phyloP scores from a whole-genome alignment of 2,329 filamentous ascomycete genomes.

The Sarocladium strictum region DNA sequence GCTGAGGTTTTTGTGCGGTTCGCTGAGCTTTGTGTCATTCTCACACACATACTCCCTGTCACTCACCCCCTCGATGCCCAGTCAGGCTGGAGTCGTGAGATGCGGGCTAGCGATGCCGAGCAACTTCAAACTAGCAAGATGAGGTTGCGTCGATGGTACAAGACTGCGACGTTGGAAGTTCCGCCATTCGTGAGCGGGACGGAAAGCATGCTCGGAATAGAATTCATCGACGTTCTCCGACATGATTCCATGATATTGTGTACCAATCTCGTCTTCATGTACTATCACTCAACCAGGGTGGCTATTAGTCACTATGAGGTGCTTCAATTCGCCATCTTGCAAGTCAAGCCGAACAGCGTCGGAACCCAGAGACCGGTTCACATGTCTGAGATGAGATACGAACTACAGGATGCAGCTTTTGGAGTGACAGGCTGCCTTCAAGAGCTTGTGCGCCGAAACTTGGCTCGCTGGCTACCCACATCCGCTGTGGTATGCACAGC shows the following conservation, averaged over 20 bases:
- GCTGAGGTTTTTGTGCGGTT: conserved; percentile 10
- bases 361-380: conserved; percentile 18
- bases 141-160: conserved; percentile 30
- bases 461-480: conserved; percentile 36
- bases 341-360: conserved; percentile 20
- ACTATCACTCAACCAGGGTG: conserved; percentile 38
- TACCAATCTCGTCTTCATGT: conserved; percentile 41
- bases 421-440: conserved; percentile 36
- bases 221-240: conserved; percentile 12
- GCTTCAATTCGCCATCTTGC: conserved; percentile 29
- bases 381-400: conserved; percentile 28
- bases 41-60: conserved; percentile 11
- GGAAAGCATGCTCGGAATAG: conserved; percentile 17
- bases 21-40: conserved; percentile 9
- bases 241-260: conserved; percentile 36
- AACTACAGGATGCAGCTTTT: conserved; percentile 34
- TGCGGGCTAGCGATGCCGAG: conserved; percentile 21
- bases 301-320: conserved; percentile 38
- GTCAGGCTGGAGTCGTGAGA: conserved; percentile 27
- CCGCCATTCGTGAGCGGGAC: conserved; percentile 26
- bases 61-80: conserved; percentile 26
- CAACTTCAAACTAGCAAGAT: conserved; percentile 26
- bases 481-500: conserved; percentile 29
- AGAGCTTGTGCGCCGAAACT: conserved; percentile 35
- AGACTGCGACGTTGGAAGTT: conserved; percentile 26